Evolutionary conservation across 2,329 filamentous ascomycete species (phyloP).

Genomic region (Stemphylium beticola): DNA sequence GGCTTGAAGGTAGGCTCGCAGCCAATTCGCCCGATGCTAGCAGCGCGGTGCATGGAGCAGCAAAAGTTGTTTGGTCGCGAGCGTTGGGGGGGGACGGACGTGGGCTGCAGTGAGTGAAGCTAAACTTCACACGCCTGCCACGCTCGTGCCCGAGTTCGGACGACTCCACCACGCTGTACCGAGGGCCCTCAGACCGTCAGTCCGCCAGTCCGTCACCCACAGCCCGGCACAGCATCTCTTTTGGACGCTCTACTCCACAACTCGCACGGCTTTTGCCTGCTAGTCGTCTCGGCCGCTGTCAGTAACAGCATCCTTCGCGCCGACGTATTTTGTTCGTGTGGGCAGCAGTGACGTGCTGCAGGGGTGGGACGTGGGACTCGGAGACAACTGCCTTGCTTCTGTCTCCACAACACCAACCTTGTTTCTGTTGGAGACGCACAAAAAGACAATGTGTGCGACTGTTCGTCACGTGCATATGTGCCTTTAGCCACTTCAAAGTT

Average conservation of each 20-base stretch:
- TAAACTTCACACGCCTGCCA: constrained; percentile 7
- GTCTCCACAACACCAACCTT: constrained; percentile 17
- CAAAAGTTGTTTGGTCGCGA: constrained; percentile 11
- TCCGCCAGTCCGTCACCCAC: neutral
- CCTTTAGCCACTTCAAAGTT: neutral
- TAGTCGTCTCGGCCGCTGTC: constrained; percentile 3
- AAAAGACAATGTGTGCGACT: constrained; percentile 13
- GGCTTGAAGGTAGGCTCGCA: constrained; percentile 18
- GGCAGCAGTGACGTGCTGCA: neutral
- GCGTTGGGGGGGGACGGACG: constrained; percentile 13
- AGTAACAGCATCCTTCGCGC: neutral
- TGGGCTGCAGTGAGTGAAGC: constrained; percentile 10
- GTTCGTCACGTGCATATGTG: constrained; percentile 1
- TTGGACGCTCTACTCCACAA: constrained; percentile 1
- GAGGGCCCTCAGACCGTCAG: constrained; percentile 9
- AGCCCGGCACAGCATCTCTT: neutral
- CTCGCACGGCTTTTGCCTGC: neutral
- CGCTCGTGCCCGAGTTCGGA: neutral
- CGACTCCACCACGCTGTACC: constrained; percentile 9
- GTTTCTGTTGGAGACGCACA: constrained; percentile 10
- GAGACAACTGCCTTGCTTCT: constrained; percentile 17
- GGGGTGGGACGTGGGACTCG: constrained; percentile 25
- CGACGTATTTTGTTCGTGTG: neutral
- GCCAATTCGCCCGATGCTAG: constrained; percentile 10
- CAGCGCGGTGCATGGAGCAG: constrained; percentile 8